phyloP scores from a whole-genome alignment of 805 yeast species.

The Candida wancherniae region DNA sequence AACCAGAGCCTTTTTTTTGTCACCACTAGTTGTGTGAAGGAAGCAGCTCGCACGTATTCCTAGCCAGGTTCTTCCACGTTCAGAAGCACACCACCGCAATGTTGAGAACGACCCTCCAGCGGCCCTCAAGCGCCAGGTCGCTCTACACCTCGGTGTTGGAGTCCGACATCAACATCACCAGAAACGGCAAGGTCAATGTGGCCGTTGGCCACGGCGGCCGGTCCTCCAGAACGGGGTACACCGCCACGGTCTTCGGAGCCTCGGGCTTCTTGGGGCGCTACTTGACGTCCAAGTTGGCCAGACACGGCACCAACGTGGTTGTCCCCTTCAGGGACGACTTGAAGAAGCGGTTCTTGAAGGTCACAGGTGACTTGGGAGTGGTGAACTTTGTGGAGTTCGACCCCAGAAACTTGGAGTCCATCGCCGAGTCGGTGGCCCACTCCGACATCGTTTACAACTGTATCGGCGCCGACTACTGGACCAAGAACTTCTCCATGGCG shows the following conservation, averaged over 20 bases:
- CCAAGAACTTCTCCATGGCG: constrained; percentile 78
- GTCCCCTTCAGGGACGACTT: constrained; percentile 80
- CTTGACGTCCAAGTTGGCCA: constrained; percentile 65
- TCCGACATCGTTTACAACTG: constrained; percentile 80
- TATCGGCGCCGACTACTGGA: constrained; percentile 69
- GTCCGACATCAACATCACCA: constrained; percentile 67
- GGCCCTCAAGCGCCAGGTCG: constrained; percentile 23
- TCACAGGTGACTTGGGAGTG: constrained; percentile 83
- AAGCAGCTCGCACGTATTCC: constrained; percentile 1
- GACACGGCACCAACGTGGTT: constrained; percentile 73
- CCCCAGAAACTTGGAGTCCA: constrained; percentile 67
- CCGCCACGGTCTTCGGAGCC: constrained; percentile 85
- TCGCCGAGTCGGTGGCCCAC: constrained; percentile 71
- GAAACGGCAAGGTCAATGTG: constrained; percentile 67
- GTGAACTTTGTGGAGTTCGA: constrained; percentile 81
- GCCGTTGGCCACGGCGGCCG: constrained; percentile 77
- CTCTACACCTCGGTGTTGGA: constrained; percentile 40
- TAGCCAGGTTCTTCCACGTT: not conserved
- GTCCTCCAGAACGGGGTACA: constrained; percentile 81
- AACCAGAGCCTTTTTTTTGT: constrained; percentile 19
- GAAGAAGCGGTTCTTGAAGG: constrained; percentile 72
- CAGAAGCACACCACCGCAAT: constrained; percentile 9
- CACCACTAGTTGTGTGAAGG: constrained; percentile 11
- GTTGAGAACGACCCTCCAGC: constrained; percentile 23
- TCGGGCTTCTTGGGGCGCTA: constrained; percentile 76